These are phyloP conservation scores for Fusarium fujikuroi DNA, from an alignment of 2,329 filamentous ascomycete species.

Conservation along the genomic window DNA sequence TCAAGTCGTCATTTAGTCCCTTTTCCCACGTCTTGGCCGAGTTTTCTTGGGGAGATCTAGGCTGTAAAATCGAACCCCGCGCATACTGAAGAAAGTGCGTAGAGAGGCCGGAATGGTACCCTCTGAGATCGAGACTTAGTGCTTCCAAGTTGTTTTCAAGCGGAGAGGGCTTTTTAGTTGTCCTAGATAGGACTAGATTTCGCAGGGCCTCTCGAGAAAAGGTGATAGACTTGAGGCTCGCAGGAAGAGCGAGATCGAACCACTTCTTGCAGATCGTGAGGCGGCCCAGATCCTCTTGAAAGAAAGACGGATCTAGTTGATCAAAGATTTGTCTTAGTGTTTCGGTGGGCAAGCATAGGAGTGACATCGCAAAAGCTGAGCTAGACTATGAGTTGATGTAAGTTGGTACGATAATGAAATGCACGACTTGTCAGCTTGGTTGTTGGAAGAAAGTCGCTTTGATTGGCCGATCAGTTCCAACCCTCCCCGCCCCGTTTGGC, in stretches of 20 bases:
- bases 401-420: not conserved
- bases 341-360: conserved; percentile 33
- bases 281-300: conserved; percentile 24
- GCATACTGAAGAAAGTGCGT: too few species aligned
- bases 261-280: conserved; percentile 36
- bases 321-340: conserved; percentile 31
- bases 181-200: not conserved
- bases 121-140: not conserved
- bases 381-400: not conserved
- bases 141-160: not conserved
- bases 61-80: too few species aligned
- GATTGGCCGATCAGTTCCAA: too few species aligned
- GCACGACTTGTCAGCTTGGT: too few species aligned
- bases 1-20: not conserved
- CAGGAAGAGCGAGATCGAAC: conserved; percentile 28
- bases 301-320: conserved; percentile 27
- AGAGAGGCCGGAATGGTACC: not conserved
- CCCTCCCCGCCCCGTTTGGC: too few species aligned
- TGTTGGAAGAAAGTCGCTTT: too few species aligned
- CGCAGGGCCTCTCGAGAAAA: not conserved
- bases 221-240: not conserved
- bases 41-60: too few species aligned
- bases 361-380: conserved; percentile 11
- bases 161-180: not conserved
- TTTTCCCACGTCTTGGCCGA: too few species aligned